A percentile compares a stretch with the other conserved stretches of the same genome.
These are phyloP conservation scores for Solanum aculeatissimum DNA, from an alignment of 305 asterid species.

Conservation along the genomic window DNA sequence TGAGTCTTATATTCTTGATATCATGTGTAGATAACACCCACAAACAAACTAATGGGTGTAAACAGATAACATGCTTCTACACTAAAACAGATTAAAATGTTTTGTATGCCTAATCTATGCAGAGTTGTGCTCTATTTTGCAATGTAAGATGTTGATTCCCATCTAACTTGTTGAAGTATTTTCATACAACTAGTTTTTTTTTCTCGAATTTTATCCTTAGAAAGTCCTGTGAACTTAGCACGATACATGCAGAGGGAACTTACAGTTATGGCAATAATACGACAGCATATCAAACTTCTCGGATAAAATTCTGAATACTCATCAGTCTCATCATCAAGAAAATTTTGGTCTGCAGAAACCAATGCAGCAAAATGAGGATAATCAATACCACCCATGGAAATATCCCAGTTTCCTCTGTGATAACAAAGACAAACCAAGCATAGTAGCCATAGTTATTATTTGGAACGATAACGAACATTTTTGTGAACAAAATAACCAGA, in stretches of 20 bases:
- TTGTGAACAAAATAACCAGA: neutral
- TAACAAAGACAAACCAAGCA: neutral
- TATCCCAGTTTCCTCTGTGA: slow-evolving; percentile 72
- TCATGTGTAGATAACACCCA: neutral
- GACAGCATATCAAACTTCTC: slow-evolving; percentile 54
- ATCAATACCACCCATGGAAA: slow-evolving; percentile 40
- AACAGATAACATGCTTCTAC: neutral
- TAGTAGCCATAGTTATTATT: neutral
- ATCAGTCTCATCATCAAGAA: slow-evolving; percentile 29
- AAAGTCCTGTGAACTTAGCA: neutral
- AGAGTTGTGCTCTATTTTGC: neutral
- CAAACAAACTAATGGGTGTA: neutral
- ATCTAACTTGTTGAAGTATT: neutral
- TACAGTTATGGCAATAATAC: slow-evolving; percentile 57
- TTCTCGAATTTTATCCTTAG: neutral
- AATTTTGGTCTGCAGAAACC: slow-evolving; percentile 20
- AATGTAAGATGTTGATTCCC: neutral
- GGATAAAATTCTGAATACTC: slow-evolving; percentile 28
- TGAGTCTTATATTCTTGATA: neutral
- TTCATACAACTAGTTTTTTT: neutral
- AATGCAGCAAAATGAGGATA: slow-evolving; percentile 32
- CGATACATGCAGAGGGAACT: slow-evolving; percentile 3
- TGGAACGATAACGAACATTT: neutral
- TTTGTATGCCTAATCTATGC: neutral
- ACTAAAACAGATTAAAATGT: neutral